Base-by-base conservation (phyloP, 2,329 filamentous ascomycete genomes). In the Cladosporium phlei region DNA sequence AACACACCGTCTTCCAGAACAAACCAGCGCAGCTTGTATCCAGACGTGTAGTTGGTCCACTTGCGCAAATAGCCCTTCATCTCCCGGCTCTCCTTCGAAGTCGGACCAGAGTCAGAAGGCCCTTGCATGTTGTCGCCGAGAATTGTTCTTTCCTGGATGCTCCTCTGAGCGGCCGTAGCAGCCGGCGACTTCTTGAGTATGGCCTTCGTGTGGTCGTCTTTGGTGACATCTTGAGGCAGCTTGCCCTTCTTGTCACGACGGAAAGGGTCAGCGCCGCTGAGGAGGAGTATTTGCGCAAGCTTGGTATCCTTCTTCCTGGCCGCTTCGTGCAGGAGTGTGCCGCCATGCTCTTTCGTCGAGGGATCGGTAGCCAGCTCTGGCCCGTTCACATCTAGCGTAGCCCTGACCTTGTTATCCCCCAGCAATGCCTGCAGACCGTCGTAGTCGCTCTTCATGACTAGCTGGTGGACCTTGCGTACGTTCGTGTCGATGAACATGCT, bases 31-130 rank as follows among this genome's bases (percentile, higher is more conserved):
- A 98, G 68, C 70, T 98, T 95, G 71, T 96, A 98, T 7, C 93
- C 93, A 63, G 87, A 90, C 17, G 91, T 90, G 65, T 98, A 98
- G 65, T 98, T 98, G 38, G 93, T 98, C 93, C 93, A 98, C 67
- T 98, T 98, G 71, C 96, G 97, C 47, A 98, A 74, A 65, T 97
- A 98, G 5, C 93, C 93, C 71, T 95, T 96, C 87, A 98, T 97
- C 68, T 97, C 91, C 38, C 90, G 79, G 14, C 87, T 86, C 62
- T 98, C 93, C 55, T 91, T 89, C 12, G 86, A 85, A 20, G 85
- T 86, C 49, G 79, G 67, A 12, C 74, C 71, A 38, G 66, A 66
- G 28, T 82, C 79, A 1, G 66, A 67, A n/a, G 60, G 48, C 8
- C 52, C 34, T 7, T 74, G 69, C 2, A 72, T 69, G 5, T 75